A percentile compares a stretch with the other conserved stretches of the same genome.
These are phyloP conservation scores for Tolypocladium amazonense DNA, from an alignment of 2,329 filamentous ascomycete genomes.

Conservation along the genomic window DNA sequence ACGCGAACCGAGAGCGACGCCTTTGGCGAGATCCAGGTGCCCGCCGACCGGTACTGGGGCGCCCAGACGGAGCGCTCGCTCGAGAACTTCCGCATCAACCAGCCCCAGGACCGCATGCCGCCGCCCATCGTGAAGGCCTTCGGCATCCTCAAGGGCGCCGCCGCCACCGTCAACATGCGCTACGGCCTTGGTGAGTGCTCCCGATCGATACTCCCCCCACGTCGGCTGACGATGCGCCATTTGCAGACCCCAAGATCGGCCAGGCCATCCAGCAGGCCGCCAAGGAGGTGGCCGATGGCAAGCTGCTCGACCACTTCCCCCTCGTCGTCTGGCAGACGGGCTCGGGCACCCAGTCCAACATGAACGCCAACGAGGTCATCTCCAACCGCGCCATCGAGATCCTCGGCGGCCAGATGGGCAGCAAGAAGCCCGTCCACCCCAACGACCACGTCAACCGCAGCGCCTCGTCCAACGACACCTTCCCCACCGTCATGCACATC, in stretches of 20 bases:
- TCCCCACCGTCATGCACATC: slow-evolving; percentile 99
- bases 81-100: slow-evolving; percentile 98
- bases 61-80: slow-evolving; percentile 94
- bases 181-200: slow-evolving; percentile 65
- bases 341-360: slow-evolving; percentile 97
- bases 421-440: slow-evolving; percentile 97
- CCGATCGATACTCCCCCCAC: not conserved
- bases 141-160: slow-evolving; percentile 93
- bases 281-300: slow-evolving; percentile 82
- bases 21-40: slow-evolving; percentile 92
- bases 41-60: slow-evolving; percentile 93
- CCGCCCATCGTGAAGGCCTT: slow-evolving; percentile 86
- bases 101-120: slow-evolving; percentile 97
- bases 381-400: slow-evolving; percentile 99
- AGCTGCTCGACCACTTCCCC: slow-evolving; percentile 94
- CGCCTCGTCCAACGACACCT: slow-evolving; percentile 97
- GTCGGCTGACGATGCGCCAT: not conserved
- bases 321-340: slow-evolving; percentile 99
- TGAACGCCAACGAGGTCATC: slow-evolving; percentile 99
- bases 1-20: slow-evolving; percentile 90
- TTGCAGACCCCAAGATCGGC: slow-evolving; percentile 59
- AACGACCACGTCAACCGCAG: slow-evolving; percentile 99
- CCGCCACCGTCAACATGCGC: slow-evolving; percentile 89
- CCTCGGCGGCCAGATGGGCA: slow-evolving; percentile 83
- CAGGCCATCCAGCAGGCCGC: slow-evolving; percentile 92